These are phyloP conservation scores for Rutstroemia sp. DNA, from an alignment of 2,329 filamentous ascomycete genomes.

Conservation along the genomic window DNA sequence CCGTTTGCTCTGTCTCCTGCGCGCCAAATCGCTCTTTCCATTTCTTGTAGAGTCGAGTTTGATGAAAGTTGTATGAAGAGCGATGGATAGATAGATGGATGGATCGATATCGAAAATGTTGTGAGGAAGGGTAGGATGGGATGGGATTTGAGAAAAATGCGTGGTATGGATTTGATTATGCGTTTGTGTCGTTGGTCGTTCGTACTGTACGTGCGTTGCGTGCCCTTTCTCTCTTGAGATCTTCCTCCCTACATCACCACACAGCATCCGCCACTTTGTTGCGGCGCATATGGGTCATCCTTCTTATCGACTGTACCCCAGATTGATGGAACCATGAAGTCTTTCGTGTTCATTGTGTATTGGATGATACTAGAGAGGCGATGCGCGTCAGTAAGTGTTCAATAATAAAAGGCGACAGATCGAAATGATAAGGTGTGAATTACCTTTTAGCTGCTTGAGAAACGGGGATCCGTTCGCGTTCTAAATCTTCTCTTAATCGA, in stretches of 20 bases:
- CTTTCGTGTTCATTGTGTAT: constrained; percentile 95
- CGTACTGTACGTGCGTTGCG: constrained; percentile 6
- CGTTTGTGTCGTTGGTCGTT: constrained; percentile 8
- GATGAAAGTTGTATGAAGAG: neutral
- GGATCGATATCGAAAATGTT: neutral
- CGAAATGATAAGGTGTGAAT: constrained; percentile 27
- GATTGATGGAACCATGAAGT: constrained; percentile 95
- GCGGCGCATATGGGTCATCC: constrained; percentile 97
- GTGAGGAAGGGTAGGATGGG: neutral
- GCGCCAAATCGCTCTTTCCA: neutral
- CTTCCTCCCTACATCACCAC: constrained; percentile 67
- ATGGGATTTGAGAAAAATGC: neutral
- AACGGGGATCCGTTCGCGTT: constrained; percentile 90
- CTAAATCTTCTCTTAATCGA: constrained; percentile 89
- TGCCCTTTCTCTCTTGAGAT: constrained; percentile 8
- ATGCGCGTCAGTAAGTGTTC: constrained; percentile 10
- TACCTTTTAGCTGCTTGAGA: constrained; percentile 87
- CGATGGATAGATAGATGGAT: neutral
- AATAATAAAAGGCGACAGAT: neutral
- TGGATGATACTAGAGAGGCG: constrained; percentile 69
- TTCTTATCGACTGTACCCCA: constrained; percentile 93
- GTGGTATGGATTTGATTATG: constrained; percentile 6
- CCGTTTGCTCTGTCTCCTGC: constrained; percentile 2
- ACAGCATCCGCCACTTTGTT: constrained; percentile 86
- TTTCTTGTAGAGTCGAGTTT: neutral